phyloP scores from a whole-genome alignment of 2,329 filamentous ascomycete genomes.

The Tolypocladium nubicola region DNA sequence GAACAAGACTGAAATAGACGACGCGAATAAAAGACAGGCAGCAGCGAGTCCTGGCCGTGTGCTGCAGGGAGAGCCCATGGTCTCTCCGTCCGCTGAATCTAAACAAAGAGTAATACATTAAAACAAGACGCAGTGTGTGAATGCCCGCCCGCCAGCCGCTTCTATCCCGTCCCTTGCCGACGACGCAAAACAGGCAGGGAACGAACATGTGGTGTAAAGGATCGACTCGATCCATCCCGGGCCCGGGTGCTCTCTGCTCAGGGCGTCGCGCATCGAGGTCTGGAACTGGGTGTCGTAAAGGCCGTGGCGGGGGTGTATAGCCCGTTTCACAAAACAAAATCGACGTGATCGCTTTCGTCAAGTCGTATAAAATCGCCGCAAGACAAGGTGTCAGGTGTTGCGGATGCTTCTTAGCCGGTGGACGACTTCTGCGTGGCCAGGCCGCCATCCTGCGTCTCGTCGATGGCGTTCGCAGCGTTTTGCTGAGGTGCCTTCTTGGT shows the following conservation, averaged over 20 bases:
- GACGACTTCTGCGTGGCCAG: neutral
- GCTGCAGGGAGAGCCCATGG: neutral
- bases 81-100: neutral
- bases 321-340: neutral
- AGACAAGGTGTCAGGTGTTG: neutral
- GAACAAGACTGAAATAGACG: neutral
- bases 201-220: neutral
- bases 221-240: neutral
- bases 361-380: neutral
- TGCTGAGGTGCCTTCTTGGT: constrained; percentile 19
- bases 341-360: neutral
- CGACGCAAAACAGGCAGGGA: neutral
- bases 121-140: neutral
- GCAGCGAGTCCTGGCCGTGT: neutral
- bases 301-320: neutral
- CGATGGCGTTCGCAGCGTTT: neutral
- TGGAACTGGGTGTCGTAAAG: neutral
- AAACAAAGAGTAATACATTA: neutral
- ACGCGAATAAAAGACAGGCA: neutral
- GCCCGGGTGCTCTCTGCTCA: neutral
- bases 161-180: neutral
- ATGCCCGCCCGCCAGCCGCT: neutral
- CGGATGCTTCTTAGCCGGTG: neutral
- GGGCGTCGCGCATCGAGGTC: neutral
- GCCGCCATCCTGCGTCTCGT: neutral